Percentiles rank a stretch among this genome's conserved stretches.
Evolutionary conservation across 2,329 filamentous ascomycete species (phyloP).

Genomic region (Fusarium hainanense): DNA sequence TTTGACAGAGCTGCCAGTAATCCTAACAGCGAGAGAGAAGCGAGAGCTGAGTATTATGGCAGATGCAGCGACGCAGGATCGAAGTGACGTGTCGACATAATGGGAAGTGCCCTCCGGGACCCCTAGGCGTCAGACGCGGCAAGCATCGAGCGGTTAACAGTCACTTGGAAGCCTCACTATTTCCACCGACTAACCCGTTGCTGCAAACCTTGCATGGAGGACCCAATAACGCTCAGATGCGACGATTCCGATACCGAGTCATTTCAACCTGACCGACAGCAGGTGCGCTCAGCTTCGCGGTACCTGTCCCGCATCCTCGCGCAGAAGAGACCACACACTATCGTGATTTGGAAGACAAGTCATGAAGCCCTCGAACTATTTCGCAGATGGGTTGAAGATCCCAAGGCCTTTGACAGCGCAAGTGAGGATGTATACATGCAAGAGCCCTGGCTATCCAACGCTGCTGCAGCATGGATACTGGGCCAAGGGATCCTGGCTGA

Average conservation of each 20-base stretch:
- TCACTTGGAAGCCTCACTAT: neutral
- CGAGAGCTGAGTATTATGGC: neutral
- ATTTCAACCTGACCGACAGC: neutral
- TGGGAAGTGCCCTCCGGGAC: neutral
- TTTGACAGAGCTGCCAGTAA: neutral
- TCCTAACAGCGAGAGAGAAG: accelerated
- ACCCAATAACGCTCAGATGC: neutral
- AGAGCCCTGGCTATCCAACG: neutral
- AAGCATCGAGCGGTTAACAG: too few species aligned
- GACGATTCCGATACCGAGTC: too few species aligned
- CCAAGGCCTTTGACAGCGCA: neutral
- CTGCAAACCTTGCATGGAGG: neutral
- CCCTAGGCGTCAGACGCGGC: too few species aligned
- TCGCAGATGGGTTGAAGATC: neutral
- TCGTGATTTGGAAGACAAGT: accelerated
- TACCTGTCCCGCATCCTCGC: neutral
- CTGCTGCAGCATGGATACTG: neutral
- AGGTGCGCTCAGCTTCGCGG: neutral
- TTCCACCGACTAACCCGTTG: neutral
- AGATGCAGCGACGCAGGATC: neutral
- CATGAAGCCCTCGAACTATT: neutral
- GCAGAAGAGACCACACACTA: accelerated
- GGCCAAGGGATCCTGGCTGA: neutral
- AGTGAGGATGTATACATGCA: too few species aligned
- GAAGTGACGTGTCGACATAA: neutral